Evolutionary conservation across 805 yeast genomes (phyloP), one percentile per base, ranked within the genome.

Genomic region (Suhomyces faveliae): DNA sequence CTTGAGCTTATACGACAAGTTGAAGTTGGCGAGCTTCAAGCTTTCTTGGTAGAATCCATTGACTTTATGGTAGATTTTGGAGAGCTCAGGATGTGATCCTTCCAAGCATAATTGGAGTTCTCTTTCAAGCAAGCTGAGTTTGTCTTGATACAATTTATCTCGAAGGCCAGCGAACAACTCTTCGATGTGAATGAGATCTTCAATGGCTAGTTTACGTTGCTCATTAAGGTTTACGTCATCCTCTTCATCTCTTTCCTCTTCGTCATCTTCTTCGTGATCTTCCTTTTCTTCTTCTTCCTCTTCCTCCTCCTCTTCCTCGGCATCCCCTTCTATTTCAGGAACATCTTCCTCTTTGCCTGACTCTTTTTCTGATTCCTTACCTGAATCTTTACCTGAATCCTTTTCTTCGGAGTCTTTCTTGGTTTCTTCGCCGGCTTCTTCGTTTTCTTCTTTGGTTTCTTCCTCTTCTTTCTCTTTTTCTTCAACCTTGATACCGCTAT

Each of bases 1-100:
- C 56, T 81, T 77, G 46, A 89, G 70, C 58, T 83, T 84, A 66
- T 89, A 90, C 53, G 63, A 63, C 46, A 73, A 59, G 39, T 73
- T 73, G 46, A 67, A 60, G 51, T 73, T 69, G 40, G 77, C 74
- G 47, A 67, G 55, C 48, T 60, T 72, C 21, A 90, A 69, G 62
- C 84, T 85, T 49, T 82, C 83, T 54, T 89, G 89, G 54, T 89
- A 83, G 54, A 85, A 83, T 38, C 80, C 79, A 49, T 85, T 87
- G 44, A 94, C 82, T 64, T 83, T 81, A 56, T 77, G 78, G 63
- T 86, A 81, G 46, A 87, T 85, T 42, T 80, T 77, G 33, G 87
- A 78, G 46, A 92, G 76, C 57, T 91, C 97, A 0, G 98, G 98
- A 66, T 94, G 99, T 17, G 89, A 80, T 10, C 97, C 97, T 52